A percentile compares a stretch with the other conserved stretches of the same genome.
Conservation (phyloP, 2,329 filamentous ascomycete genomes). For the Esteya vermicola region DNA sequence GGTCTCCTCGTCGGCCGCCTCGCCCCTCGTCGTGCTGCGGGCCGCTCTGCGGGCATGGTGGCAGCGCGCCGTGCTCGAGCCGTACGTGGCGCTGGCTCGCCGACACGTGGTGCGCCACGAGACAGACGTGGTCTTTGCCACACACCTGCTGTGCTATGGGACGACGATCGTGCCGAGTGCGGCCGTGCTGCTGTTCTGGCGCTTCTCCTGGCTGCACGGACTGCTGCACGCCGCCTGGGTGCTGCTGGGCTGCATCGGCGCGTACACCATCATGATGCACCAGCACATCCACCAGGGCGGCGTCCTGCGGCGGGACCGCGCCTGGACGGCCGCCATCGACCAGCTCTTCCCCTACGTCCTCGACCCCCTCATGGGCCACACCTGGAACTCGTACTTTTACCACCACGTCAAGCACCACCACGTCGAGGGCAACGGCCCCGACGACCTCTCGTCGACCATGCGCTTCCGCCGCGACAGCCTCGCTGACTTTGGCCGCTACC, state of each 20-base stretch:
- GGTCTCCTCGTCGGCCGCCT: neutral
- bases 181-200: conserved; percentile 40
- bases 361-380: conserved; percentile 68
- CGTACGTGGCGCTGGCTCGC: conserved; percentile 43
- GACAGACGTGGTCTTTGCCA: conserved; percentile 66
- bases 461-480: conserved; percentile 60
- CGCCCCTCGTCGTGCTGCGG: no score
- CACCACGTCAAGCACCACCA: conserved; percentile 82
- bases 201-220: conserved; percentile 55
- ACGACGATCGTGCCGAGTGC: conserved; percentile 57
- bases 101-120: conserved; percentile 42
- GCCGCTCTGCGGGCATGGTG: neutral
- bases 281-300: conserved; percentile 72
- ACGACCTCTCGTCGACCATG: conserved; percentile 63
- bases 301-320: conserved; percentile 40
- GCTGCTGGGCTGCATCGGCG: conserved; percentile 53
- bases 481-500: conserved; percentile 54
- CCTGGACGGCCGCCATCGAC: conserved; percentile 34
- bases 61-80: conserved; percentile 36
- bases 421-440: conserved; percentile 62
- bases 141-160: conserved; percentile 60
- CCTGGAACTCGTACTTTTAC: conserved; percentile 75
- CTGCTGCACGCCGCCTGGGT: conserved; percentile 46
- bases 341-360: conserved; percentile 55
- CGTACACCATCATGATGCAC: conserved; percentile 71